Conservation (phyloP, 129 eudicot genomes). For the Flaveria bidentis region DNA sequence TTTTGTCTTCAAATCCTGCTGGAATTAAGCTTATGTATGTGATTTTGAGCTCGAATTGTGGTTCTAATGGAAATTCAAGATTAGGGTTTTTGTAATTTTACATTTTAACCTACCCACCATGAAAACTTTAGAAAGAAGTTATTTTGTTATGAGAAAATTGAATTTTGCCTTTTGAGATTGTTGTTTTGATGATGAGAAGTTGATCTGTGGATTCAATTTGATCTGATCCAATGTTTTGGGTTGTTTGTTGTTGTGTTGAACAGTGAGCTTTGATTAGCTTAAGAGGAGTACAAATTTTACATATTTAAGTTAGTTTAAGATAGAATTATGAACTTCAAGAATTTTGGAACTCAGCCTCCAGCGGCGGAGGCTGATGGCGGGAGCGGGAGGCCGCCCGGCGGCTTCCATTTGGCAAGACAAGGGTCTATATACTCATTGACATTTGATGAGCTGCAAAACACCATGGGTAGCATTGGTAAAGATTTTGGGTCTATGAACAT, state of each 20-base stretch:
- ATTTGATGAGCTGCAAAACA: constrained; percentile 84
- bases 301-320: not conserved
- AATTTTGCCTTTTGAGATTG: not conserved
- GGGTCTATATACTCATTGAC: constrained; percentile 79
- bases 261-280: constrained; percentile 20
- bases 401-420: constrained; percentile 62
- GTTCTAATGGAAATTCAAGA: not conserved
- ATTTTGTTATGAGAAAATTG: not conserved
- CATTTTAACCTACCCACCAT: not conserved
- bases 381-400: constrained; percentile 52
- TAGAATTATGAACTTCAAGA: constrained; percentile 58
- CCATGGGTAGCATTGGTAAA: constrained; percentile 72
- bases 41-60: not conserved
- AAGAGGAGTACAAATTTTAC: not conserved
- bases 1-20: not conserved
- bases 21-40: not conserved
- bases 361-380: constrained; percentile 28
- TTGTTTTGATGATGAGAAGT: not conserved
- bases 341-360: constrained; percentile 54
- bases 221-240: not conserved
- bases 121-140: not conserved
- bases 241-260: constrained; percentile 1
- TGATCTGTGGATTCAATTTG: not conserved
- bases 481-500: constrained; percentile 99
- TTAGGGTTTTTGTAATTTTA: constrained; percentile 21